These are phyloP conservation scores for Chlorella sp. DNA, from an alignment of 139 green algal genomes.

Conservation along the genomic window DNA sequence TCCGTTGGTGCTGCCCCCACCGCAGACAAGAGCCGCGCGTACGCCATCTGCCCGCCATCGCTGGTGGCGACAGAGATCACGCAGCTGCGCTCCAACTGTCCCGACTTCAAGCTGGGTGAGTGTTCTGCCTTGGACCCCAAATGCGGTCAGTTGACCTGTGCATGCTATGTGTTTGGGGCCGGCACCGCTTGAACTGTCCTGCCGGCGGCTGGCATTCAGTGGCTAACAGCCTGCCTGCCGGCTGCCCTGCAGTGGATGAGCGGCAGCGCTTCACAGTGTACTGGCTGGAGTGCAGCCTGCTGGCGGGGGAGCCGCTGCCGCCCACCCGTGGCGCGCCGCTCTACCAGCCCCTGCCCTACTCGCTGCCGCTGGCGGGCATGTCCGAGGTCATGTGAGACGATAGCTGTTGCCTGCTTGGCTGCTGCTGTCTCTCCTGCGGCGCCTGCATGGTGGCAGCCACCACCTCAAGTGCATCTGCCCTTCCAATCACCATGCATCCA, in stretches of 20 bases:
- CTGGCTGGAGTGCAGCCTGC: conserved; percentile 55
- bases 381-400: conserved; percentile 28
- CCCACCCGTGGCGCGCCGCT: conserved; percentile 3
- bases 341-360: conserved; percentile 51
- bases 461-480: too few species aligned
- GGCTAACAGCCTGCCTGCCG: neutral
- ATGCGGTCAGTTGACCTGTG: too few species aligned
- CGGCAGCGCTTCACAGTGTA: conserved; percentile 46
- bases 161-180: too few species aligned
- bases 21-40: conserved; percentile 27
- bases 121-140: too few species aligned
- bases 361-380: conserved; percentile 52
- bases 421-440: too few species aligned
- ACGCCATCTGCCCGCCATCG: conserved; percentile 51
- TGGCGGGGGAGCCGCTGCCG: conserved; percentile 23
- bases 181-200: too few species aligned
- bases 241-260: conserved; percentile 47
- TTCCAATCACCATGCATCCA: too few species aligned
- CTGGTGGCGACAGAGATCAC: conserved; percentile 10
- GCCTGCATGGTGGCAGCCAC: too few species aligned
- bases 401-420: too few species aligned
- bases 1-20: neutral
- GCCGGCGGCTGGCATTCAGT: neutral
- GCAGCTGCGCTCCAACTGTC: conserved; percentile 22
- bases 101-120: conserved; percentile 55